These are phyloP conservation scores for Echria macrotheca DNA, from an alignment of 495 filamentous ascomycete species.

Conservation along the genomic window DNA sequence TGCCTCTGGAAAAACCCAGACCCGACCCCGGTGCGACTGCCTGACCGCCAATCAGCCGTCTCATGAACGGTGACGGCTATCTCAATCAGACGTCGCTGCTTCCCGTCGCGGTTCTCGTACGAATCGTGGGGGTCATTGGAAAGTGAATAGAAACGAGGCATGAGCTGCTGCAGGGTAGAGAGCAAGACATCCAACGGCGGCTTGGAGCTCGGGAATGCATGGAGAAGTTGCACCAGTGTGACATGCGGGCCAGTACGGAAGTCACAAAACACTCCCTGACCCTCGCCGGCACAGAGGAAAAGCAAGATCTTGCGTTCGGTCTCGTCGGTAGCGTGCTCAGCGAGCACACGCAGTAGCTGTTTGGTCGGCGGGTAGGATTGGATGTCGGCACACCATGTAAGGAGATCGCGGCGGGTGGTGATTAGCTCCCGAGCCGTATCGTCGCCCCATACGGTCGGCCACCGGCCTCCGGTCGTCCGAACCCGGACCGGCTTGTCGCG, in stretches of 20 bases:
- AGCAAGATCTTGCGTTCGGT: slow-evolving; percentile 83
- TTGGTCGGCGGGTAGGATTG: slow-evolving; percentile 92
- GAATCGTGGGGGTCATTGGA: slow-evolving; percentile 92
- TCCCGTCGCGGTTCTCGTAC: slow-evolving; percentile 57
- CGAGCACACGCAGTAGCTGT: slow-evolving; percentile 75
- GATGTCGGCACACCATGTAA: slow-evolving; percentile 93
- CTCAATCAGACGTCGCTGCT: slow-evolving; percentile 80
- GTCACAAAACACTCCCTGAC: slow-evolving; percentile 91
- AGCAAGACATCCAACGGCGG: slow-evolving; percentile 79
- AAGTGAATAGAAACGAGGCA: slow-evolving; percentile 97
- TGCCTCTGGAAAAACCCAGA: slow-evolving; percentile 83
- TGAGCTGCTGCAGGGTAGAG: slow-evolving; percentile 74
- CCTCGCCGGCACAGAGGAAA: slow-evolving; percentile 83
- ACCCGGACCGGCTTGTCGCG: slow-evolving; percentile 76
- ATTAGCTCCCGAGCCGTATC: slow-evolving; percentile 74
- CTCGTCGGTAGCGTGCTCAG: slow-evolving; percentile 71
- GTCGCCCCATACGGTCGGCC: slow-evolving; percentile 99
- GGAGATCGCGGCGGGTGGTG: slow-evolving; percentile 81
- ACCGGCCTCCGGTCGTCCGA: slow-evolving; percentile 73
- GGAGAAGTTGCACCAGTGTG: slow-evolving; percentile 74
- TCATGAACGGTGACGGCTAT: slow-evolving; percentile 93
- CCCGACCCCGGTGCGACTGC: slow-evolving; percentile 62
- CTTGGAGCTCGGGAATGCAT: slow-evolving; percentile 86
- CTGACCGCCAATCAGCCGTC: slow-evolving; percentile 68
- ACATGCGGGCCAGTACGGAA: slow-evolving; percentile 85